Conservation (phyloP, 1,139 yeast genomes). For the Pichia norvegensis region DNA sequence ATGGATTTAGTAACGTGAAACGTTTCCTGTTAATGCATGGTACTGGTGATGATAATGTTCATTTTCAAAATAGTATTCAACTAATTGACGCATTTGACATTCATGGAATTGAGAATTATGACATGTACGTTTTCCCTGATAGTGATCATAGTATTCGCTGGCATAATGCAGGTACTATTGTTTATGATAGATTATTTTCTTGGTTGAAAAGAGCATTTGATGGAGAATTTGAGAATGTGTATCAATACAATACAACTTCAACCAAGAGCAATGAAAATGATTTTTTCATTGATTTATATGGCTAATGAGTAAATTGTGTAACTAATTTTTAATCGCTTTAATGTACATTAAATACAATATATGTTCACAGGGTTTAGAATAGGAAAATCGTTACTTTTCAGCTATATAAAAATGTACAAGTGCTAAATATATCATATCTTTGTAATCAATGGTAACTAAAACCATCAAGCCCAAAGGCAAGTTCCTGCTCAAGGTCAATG, state of each 20-base stretch:
- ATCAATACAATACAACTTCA: neutral
- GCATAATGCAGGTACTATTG: slow-evolving; percentile 62
- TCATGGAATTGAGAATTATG: slow-evolving; percentile 57
- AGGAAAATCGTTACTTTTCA: no score
- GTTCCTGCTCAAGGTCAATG: slow-evolving; percentile 46
- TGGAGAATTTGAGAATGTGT: slow-evolving; percentile 32
- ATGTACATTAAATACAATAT: no score
- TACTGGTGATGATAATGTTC: slow-evolving; percentile 78
- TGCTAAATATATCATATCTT: neutral
- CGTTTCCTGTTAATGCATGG: slow-evolving; percentile 72
- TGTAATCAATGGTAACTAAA: slow-evolving; percentile 17
- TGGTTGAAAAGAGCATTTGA: slow-evolving; percentile 53
- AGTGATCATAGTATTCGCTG: slow-evolving; percentile 65
- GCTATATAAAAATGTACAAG: neutral
- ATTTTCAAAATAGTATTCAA: slow-evolving; percentile 63
- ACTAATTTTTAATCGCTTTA: no score
- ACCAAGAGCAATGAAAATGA: slow-evolving; percentile 1
- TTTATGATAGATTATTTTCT: slow-evolving; percentile 53
- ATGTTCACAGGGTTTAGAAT: no score
- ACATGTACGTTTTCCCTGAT: slow-evolving; percentile 70
- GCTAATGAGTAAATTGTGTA: slow-evolving; percentile 11
- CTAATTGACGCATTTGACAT: slow-evolving; percentile 55
- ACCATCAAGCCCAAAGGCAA: slow-evolving; percentile 53
- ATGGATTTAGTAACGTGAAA: slow-evolving; percentile 40
- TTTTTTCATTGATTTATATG: slow-evolving; percentile 16